phyloP scores from a whole-genome alignment of 208 protist species.

The Histomonas meleagridis region DNA sequence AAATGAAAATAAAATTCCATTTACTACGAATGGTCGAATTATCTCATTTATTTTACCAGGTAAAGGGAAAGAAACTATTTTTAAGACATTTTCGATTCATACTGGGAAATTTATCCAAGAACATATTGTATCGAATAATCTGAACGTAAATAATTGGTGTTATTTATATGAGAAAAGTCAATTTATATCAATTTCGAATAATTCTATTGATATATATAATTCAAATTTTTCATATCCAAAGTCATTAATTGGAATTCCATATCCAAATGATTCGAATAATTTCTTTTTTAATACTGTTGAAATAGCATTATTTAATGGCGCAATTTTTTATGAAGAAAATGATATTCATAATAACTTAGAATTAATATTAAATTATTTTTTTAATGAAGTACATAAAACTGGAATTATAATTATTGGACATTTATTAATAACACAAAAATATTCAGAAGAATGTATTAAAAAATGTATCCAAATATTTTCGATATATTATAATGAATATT shows the following conservation, averaged over 20 bases:
- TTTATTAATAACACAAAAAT: not conserved
- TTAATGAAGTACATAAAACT: too few species aligned
- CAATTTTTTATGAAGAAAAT: not conserved
- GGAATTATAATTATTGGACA: not conserved
- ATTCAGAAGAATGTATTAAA: not conserved
- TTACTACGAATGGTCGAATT: not conserved
- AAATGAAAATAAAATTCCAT: not conserved
- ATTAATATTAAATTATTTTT: not conserved
- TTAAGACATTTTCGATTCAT: not conserved
- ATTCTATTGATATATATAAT: not conserved
- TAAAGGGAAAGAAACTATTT: not conserved
- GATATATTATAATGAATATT: not conserved
- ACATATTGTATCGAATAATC: not conserved
- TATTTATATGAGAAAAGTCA: not conserved
- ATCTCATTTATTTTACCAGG: not conserved
- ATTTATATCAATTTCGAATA: not conserved
- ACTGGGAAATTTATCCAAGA: not conserved
- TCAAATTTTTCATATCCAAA: not conserved
- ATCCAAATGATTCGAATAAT: not conserved
- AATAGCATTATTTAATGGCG: not conserved
- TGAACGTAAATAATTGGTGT: not conserved
- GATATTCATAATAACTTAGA: not conserved
- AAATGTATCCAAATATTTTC: not conserved
- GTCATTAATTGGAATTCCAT: not conserved
- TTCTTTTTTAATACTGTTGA: not conserved